Conservation (phyloP, 2,329 filamentous ascomycete genomes). For the Polytolypa hystricis region DNA sequence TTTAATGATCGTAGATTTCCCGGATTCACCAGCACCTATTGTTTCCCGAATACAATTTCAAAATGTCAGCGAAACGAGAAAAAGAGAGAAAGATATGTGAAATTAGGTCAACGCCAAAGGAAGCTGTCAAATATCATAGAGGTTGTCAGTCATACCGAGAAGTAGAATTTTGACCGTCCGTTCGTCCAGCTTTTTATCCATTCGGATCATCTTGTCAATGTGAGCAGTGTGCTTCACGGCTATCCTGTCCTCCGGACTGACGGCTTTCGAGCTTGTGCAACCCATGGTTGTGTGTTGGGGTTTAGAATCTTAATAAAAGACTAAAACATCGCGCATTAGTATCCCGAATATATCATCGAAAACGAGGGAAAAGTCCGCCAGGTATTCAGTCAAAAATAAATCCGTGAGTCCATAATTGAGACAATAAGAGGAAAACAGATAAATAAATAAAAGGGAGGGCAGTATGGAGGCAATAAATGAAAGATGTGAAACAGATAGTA, state of each 20-base stretch:
- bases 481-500: no score
- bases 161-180: constrained; percentile 90
- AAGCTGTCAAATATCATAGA: neutral
- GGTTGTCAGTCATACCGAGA: constrained; percentile 55
- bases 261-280: constrained; percentile 33
- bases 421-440: no score
- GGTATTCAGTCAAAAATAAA: no score
- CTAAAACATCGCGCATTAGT: no score
- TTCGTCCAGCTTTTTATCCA: constrained; percentile 76
- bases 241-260: constrained; percentile 30
- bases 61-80: no score
- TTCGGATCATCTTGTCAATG: constrained; percentile 74
- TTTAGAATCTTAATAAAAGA: no score
- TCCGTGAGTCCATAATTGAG: no score
- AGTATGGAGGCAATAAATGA: no score
- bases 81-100: neutral
- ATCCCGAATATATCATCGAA: no score
- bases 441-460: no score
- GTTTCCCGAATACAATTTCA: neutral
- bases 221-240: constrained; percentile 42
- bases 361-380: no score
- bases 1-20: constrained; percentile 94
- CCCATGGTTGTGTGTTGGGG: constrained; percentile 34
- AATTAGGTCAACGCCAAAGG: no score
- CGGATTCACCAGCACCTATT: constrained; percentile 89